phyloP scores from a whole-genome alignment of 108 stramenopile genomes.

The Skeletonema potamos region DNA sequence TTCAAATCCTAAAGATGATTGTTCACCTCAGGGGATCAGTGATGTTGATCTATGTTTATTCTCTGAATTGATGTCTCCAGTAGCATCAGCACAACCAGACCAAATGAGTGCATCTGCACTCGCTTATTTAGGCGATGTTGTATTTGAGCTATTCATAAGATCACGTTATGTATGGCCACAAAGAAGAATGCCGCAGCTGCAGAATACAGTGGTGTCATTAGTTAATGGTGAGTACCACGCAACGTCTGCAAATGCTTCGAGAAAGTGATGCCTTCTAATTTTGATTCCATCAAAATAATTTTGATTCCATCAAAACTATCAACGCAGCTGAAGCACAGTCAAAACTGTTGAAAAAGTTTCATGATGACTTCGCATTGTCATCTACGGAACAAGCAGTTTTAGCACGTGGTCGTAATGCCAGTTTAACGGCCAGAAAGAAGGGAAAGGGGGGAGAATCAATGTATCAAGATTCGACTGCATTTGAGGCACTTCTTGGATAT shows the following conservation, averaged over 20 bases:
- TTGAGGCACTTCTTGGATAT: constrained; percentile 85
- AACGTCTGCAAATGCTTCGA: neutral
- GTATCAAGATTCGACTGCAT: constrained; percentile 86
- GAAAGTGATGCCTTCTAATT: neutral
- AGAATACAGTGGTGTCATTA: constrained; percentile 61
- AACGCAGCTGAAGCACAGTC: constrained; percentile 78
- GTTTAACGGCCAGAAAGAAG: constrained; percentile 44
- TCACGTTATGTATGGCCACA: constrained; percentile 81
- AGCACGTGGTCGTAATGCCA: constrained; percentile 77
- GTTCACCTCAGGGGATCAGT: neutral
- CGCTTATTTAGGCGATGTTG: constrained; percentile 85
- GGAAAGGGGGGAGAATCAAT: constrained; percentile 45
- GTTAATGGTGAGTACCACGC: constrained; percentile 83
- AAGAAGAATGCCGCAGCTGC: constrained; percentile 70
- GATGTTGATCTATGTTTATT: neutral
- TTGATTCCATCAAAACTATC: neutral
- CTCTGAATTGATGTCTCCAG: constrained; percentile 33
- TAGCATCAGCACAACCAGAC: constrained; percentile 40
- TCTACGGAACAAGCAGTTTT: constrained; percentile 61
- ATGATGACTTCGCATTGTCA: constrained; percentile 55
- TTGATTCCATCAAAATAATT: neutral
- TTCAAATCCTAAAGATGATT: neutral
- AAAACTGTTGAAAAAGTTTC: constrained; percentile 53
- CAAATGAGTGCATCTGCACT: constrained; percentile 82
- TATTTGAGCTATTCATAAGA: constrained; percentile 80